Evolutionary conservation across 1,139 yeast genomes (phyloP).

Genomic region (Zygosaccharomyces pseudobailii): DNA sequence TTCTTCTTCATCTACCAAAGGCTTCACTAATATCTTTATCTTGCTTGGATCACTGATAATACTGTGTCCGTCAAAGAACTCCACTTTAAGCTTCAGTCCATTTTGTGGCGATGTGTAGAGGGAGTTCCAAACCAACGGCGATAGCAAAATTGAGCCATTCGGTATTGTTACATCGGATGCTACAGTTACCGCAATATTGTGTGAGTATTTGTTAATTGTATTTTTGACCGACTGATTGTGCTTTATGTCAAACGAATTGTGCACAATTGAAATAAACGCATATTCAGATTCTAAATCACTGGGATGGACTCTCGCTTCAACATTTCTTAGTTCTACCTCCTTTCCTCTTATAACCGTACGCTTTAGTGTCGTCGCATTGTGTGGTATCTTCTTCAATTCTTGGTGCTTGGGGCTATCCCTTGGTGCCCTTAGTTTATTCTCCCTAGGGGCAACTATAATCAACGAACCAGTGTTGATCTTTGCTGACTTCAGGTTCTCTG

Average conservation of each 20-base stretch:
- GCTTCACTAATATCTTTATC: slow-evolving; percentile 5
- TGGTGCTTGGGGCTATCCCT: background rate
- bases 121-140: slow-evolving; percentile 54
- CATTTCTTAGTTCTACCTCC: background rate
- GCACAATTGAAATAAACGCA: slow-evolving; percentile 56
- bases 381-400: background rate
- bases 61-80: slow-evolving; percentile 7
- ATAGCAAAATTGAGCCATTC: slow-evolving; percentile 49
- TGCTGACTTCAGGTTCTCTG: slow-evolving; percentile 43
- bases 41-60: background rate
- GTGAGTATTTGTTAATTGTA: slow-evolving; percentile 7
- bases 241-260: slow-evolving; percentile 43
- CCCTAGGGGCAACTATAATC: slow-evolving; percentile 78
- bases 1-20: slow-evolving; percentile 4
- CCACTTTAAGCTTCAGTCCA: slow-evolving; percentile 21
- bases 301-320: slow-evolving; percentile 6
- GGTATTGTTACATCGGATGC: slow-evolving; percentile 36
- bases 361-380: background rate
- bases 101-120: slow-evolving; percentile 39
- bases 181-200: slow-evolving; percentile 4
- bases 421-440: slow-evolving; percentile 31
- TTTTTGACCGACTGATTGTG: slow-evolving; percentile 14
- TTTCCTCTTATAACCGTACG: background rate
- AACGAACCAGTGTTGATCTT: slow-evolving; percentile 70
- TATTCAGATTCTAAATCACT: slow-evolving; percentile 25